Percentiles rank a stretch among this genome's conserved stretches.
Conservation (phyloP, 345 rosid species). For the Moringa oleifera region DNA sequence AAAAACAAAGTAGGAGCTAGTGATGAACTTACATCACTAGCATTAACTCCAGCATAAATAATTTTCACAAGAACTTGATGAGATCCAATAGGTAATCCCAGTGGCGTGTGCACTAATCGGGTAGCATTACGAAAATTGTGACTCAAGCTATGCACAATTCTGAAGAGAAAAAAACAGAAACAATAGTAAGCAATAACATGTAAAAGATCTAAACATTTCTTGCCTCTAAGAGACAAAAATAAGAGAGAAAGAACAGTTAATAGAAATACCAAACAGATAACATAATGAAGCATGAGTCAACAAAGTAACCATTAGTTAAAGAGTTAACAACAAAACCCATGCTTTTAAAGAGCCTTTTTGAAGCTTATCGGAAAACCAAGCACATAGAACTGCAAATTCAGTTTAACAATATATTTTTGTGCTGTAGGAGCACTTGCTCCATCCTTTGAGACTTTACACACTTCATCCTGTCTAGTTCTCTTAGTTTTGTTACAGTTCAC, state of each 20-base stretch:
- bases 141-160: constrained; percentile 81
- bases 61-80: constrained; percentile 77
- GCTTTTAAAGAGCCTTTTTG: not conserved
- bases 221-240: no score
- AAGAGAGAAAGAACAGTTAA: not conserved
- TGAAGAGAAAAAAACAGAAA: constrained; percentile 32
- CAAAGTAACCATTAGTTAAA: not conserved
- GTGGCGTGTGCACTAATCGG: constrained; percentile 35
- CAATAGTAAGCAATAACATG: constrained; percentile 11
- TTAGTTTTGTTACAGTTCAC: not conserved
- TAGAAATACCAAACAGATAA: not conserved
- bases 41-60: constrained; percentile 93
- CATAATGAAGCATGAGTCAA: not conserved
- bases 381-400: not conserved
- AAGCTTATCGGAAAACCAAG: not conserved
- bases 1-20: constrained; percentile 13
- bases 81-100: constrained; percentile 63
- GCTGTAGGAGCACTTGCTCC: not conserved
- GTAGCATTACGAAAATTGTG: constrained; percentile 92
- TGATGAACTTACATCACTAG: constrained; percentile 90
- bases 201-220: not conserved
- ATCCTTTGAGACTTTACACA: not conserved
- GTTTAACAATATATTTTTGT: not conserved
- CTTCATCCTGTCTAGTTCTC: not conserved
- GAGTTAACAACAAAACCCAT: not conserved